These are phyloP conservation scores for Leptomonas pyrrhocoris DNA, from an alignment of 208 protist species.

Conservation along the genomic window DNA sequence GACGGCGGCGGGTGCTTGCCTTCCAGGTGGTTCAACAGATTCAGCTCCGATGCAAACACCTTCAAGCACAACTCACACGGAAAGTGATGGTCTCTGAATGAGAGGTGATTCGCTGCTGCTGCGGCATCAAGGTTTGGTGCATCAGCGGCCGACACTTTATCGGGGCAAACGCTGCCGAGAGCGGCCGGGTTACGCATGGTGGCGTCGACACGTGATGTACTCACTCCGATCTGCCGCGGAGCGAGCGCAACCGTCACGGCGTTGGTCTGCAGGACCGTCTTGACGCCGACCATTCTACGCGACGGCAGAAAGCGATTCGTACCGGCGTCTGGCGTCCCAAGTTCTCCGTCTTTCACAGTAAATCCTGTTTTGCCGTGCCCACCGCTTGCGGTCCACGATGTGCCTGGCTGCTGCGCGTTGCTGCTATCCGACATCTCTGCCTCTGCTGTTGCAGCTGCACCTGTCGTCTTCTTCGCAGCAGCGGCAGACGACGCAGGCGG, in stretches of 20 bases:
- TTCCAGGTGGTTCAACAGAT: conserved; percentile 82
- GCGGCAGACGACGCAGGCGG: background rate
- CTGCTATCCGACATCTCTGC: background rate
- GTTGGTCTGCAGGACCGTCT: conserved; percentile 32
- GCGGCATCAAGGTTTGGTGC: background rate
- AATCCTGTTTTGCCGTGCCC: background rate
- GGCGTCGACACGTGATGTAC: background rate
- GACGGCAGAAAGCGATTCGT: conserved; percentile 16
- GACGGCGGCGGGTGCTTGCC: conserved; percentile 39
- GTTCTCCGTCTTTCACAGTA: background rate
- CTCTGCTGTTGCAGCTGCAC: background rate
- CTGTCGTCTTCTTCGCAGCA: background rate
- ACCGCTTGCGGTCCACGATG: background rate
- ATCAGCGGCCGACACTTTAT: no score
- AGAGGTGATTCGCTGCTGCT: background rate
- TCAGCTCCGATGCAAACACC: conserved; percentile 54
- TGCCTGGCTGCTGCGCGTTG: background rate
- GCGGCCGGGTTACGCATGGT: background rate
- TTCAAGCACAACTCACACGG: conserved; percentile 85
- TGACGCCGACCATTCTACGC: conserved; percentile 40
- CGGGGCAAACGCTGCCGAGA: background rate
- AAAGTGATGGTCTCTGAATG: conserved; percentile 59
- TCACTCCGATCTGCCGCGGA: background rate
- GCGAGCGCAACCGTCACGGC: background rate
- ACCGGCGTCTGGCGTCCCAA: background rate